Evolutionary conservation across 768 basidiomycete genomes (phyloP), one percentile per base, ranked within the genome.

Genomic region (Mycena vitilis): DNA sequence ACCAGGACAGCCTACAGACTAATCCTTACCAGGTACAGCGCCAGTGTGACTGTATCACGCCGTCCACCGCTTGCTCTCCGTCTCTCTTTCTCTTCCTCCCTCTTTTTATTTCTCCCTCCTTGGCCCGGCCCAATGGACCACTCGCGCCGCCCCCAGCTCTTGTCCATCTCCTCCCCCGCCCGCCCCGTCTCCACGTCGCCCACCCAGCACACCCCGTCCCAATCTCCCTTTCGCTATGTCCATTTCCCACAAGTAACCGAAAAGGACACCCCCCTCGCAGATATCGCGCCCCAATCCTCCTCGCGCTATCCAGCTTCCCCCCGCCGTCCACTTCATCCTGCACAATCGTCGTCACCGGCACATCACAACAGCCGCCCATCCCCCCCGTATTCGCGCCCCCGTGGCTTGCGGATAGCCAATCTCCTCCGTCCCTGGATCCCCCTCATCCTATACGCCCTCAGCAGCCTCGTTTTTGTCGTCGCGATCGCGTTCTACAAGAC

Each of bases 401-500:
- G 83, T 36, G 81, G 83, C 36, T 80, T 86, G 47, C 84, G 88
- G 71, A 87, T 87, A 85, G 79, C 81, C 72, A 87, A 85, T 70
- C 79, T 87, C n/a, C 71, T 93, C 70, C 87, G 86, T 70, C 88
- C 92, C 58, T 95, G 92, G 91, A 78, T 91, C 34, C 95, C 95
- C 44, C 80, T 95, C 64, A 85, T 94, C 65, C 76, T 90, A 59
- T 98, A 96, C 81, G 88, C 85, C 20, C 81, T 90, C 9, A 95
- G 94, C 40, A 95, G 86, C 69, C 82, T 95, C 42, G 89, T 86
- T 15, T 95, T 97, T 73, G 75, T 96, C 42, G 78, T 91, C 54
- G 93, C 92, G n/a, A 89, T 96, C 75, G 91, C 89, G 40, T 88
- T 95, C 71, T 96, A 92, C 87, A 90, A 89, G 78, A 85, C 86